Conservation (phyloP, 75 land plant species). For the Pinus taeda region DNA sequence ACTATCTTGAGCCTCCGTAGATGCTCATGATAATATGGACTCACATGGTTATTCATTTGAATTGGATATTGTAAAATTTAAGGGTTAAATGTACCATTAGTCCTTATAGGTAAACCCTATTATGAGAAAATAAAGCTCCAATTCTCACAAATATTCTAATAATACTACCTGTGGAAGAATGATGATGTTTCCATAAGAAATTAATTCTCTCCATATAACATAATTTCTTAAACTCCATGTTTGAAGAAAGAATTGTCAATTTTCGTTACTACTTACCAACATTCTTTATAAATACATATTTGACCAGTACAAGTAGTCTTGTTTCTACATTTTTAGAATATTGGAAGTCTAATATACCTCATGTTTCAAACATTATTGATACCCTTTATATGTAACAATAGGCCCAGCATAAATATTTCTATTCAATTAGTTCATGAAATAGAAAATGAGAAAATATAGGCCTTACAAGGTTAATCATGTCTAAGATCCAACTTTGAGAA, state of each 20-base stretch:
- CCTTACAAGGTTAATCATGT: slow-evolving; percentile 1
- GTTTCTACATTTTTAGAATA: neutral
- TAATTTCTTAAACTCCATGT: neutral
- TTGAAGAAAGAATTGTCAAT: neutral
- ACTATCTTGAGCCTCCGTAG: too few relatives aligned
- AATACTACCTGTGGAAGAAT: too few relatives aligned
- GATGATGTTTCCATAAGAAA: too few relatives aligned
- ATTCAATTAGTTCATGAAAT: neutral
- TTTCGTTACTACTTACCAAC: neutral
- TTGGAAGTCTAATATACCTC: slow-evolving; percentile 5
- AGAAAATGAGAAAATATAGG: slow-evolving; percentile 18
- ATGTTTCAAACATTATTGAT: slow-evolving; percentile 9
- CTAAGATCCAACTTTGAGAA: slow-evolving; percentile 1
- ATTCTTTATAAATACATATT: neutral
- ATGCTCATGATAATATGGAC: too few relatives aligned
- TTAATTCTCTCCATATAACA: too few relatives aligned
- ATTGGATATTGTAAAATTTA: too few relatives aligned
- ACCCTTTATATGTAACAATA: neutral
- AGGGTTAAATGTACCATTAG: too few relatives aligned
- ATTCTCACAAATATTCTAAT: too few relatives aligned
- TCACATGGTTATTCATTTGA: too few relatives aligned
- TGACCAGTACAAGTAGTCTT: neutral
- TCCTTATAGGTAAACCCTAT: too few relatives aligned
- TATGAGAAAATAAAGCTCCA: too few relatives aligned
- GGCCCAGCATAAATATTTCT: too few relatives aligned